Base-by-base conservation (phyloP, 2,329 filamentous ascomycete genomes). In the Epichloe festucae region DNA sequence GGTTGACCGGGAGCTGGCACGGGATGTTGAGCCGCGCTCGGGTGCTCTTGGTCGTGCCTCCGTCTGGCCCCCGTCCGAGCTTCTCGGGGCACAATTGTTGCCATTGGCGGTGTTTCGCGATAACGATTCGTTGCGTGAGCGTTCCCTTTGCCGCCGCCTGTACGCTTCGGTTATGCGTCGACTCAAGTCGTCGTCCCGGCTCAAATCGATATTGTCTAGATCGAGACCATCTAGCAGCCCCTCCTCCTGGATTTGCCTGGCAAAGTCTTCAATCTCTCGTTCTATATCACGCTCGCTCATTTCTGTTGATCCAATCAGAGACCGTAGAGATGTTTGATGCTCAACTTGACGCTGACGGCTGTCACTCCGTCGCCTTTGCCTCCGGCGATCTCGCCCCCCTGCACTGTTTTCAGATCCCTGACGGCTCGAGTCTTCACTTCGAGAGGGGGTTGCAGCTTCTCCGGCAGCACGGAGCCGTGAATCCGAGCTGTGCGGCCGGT, bases 91-190 rank as follows among this genome's bases (percentile, higher is more conserved):
- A n/a, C 62, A 62, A 58, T 69, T 69, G 54, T 66, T 74, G 54
- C 73, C 72, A 58, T 72, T 69, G 11, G 67, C 64, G 19, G 43
- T 17, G 43, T 49, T 15, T 11, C 50, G 42, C 17, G 35, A 17
- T 15, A 47, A 50, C 11, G 70, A 60, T 59, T 77, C 73, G 40
- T 70, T 69, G 12, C 77, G 73, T n/a, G 73, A 64, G 53, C 79
- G 71, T 55, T 83, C 81, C 43, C 76, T 78, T 62, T 94, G 88
- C 34, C 88, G 77, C 55, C 87, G 78, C 53, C 87, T 75, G 62
- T 94, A 95, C 2, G 89, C 89, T 61, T 94, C 87, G 2, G 89
- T 90, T 59, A 97, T 95, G 53, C 86, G 82, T 61, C 91, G 86
- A 57, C 87, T 95, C 15, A 97, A 80, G 61, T 94, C 88, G 61